Conservation (phyloP, 2,329 filamentous ascomycete species). For the Colletotrichum scovillei region DNA sequence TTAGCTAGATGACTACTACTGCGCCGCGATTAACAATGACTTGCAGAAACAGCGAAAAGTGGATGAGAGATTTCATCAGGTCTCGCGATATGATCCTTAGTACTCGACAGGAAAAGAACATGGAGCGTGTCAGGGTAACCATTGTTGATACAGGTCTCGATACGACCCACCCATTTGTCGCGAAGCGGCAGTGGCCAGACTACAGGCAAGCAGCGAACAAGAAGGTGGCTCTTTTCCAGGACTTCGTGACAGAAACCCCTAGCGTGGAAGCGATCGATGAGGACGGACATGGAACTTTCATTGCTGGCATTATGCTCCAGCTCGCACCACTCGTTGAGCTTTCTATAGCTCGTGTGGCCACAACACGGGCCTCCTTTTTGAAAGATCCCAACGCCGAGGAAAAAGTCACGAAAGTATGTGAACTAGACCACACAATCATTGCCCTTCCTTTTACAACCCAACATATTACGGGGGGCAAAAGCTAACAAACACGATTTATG, state of each 20-base stretch:
- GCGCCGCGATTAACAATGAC: not conserved
- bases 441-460: not conserved
- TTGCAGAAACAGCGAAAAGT: not conserved
- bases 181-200: not conserved
- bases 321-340: constrained; percentile 10
- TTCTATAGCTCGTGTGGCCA: constrained; percentile 5
- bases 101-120: not conserved
- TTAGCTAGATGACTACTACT: too few relatives aligned
- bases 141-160: constrained; percentile 15
- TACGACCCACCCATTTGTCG: constrained; percentile 8
- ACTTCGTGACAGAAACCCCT: constrained; percentile 4
- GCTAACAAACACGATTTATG: not conserved
- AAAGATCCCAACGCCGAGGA: not conserved
- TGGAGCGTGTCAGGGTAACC: constrained; percentile 8
- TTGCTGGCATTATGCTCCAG: constrained; percentile 5
- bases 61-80: not conserved
- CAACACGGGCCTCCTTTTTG: not conserved
- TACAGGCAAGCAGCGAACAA: not conserved
- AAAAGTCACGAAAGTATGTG: not conserved
- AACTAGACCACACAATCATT: too few relatives aligned
- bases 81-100: constrained; percentile 1
- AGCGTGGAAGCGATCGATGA: not conserved
- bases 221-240: constrained; percentile 2
- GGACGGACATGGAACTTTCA: constrained; percentile 13
- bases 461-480: not conserved